Evolutionary conservation across 495 filamentous ascomycete species (phyloP).

Genomic region (Penicillium herquei): DNA sequence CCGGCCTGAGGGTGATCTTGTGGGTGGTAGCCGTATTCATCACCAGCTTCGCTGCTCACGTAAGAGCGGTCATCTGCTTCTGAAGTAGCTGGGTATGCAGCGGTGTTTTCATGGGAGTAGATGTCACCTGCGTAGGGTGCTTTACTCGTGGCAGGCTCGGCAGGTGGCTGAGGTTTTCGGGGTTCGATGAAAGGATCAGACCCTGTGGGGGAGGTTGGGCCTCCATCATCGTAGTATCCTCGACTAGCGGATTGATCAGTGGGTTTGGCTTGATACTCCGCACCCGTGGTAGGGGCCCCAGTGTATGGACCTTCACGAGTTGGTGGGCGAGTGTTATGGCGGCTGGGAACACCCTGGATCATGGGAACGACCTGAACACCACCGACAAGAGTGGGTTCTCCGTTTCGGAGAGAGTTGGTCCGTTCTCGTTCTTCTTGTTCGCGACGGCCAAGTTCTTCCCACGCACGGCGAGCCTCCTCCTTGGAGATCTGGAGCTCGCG

Average conservation of each 20-base stretch:
- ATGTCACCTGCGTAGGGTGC: conserved; percentile 28
- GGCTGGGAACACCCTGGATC: conserved; percentile 70
- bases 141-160: conserved; percentile 26
- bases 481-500: conserved; percentile 92
- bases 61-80: conserved; percentile 53
- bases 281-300: conserved; percentile 25
- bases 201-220: conserved; percentile 49
- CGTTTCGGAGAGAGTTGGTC: conserved; percentile 78
- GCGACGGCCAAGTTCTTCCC: conserved; percentile 92
- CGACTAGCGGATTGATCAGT: conserved; percentile 24
- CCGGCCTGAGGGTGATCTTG: conserved; percentile 39
- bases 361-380: conserved; percentile 97
- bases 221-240: conserved; percentile 44
- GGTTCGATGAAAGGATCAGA: conserved; percentile 58
- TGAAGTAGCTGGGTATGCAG: conserved; percentile 23
- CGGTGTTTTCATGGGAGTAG: conserved; percentile 8
- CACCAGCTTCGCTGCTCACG: conserved; percentile 51
- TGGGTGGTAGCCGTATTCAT: conserved; percentile 51
- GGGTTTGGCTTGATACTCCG: conserved; percentile 23
- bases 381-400: conserved; percentile 84
- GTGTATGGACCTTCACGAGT: conserved; percentile 48
- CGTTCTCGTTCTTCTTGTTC: conserved; percentile 95
- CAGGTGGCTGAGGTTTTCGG: conserved; percentile 19
- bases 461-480: conserved; percentile 91
- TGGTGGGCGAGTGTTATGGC: conserved; percentile 54